Evolutionary conservation across 106 monocot species (phyloP).

Genomic region (Allium cepa): DNA sequence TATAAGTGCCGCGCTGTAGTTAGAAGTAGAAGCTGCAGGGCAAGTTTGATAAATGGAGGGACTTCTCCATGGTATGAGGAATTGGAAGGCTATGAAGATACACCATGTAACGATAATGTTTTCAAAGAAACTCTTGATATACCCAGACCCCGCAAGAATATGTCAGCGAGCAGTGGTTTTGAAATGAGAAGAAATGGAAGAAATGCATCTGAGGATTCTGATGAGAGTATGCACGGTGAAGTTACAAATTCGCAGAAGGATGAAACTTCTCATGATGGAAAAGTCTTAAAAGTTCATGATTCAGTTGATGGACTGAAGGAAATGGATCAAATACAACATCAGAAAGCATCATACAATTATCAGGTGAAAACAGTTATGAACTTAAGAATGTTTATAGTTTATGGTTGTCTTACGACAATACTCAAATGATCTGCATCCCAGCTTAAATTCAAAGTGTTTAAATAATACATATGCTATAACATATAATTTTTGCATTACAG

Average conservation of each 20-base stretch:
- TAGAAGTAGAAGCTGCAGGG: slow-evolving; percentile 76
- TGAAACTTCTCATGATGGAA: slow-evolving; percentile 19
- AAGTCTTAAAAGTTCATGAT: slow-evolving; percentile 10
- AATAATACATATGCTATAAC: background rate
- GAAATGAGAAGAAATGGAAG: slow-evolving; percentile 28
- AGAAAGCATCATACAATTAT: slow-evolving; percentile 5
- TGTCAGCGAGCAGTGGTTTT: slow-evolving; percentile 2
- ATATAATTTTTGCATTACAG: background rate
- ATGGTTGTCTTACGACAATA: background rate
- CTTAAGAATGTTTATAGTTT: background rate
- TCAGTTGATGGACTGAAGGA: slow-evolving; percentile 34
- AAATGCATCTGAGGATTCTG: slow-evolving; percentile 26
- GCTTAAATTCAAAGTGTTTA: background rate
- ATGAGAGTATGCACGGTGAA: slow-evolving; percentile 9
- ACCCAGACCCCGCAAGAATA: too few species aligned
- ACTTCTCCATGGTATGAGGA: slow-evolving; percentile 36
- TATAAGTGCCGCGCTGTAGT: slow-evolving; percentile 16
- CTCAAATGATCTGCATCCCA: background rate
- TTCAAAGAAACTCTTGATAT: slow-evolving; percentile 8
- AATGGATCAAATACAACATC: slow-evolving; percentile 28
- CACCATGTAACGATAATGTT: slow-evolving; percentile 48
- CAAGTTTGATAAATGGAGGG: slow-evolving; percentile 12
- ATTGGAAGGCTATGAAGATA: slow-evolving; percentile 25
- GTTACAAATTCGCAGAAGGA: slow-evolving; percentile 8
- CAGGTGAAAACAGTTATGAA: slow-evolving; percentile 22